A percentile compares a stretch with the other conserved stretches of the same genome.
Conservation (phyloP, 148 eudicot genomes). For the Rhododendron vialii region DNA sequence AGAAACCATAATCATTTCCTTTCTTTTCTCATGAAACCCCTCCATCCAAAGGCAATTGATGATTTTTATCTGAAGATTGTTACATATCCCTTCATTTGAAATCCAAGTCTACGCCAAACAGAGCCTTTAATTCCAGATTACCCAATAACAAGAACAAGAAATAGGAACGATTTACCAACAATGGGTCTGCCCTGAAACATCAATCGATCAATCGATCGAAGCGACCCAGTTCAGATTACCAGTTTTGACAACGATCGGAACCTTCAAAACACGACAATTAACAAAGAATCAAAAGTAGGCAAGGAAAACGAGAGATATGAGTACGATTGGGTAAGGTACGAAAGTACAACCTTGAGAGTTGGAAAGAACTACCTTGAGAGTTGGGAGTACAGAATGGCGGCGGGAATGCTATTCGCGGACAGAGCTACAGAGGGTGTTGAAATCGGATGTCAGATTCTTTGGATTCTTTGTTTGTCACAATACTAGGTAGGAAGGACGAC, state of each 20-base stretch:
- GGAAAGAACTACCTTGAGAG: background rate
- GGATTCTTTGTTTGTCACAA: conserved; percentile 4
- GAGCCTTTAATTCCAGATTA: background rate
- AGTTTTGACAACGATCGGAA: conserved; percentile 1
- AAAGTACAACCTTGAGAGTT: background rate
- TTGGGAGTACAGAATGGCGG: background rate
- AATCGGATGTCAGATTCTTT: conserved; percentile 26
- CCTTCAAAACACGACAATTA: background rate
- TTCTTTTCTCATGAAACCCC: too few species aligned
- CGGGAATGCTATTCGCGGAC: conserved; percentile 4
- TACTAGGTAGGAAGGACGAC: background rate
- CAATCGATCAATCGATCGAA: background rate
- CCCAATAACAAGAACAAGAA: background rate
- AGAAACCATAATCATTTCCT: background rate
- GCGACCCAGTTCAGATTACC: conserved; percentile 3
- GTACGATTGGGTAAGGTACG: background rate
- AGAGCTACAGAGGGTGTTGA: conserved; percentile 17
- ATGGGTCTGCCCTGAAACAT: background rate
- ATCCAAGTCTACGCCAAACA: background rate
- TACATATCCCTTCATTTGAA: background rate
- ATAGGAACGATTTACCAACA: background rate
- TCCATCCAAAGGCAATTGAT: too few species aligned
- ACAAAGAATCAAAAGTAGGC: background rate
- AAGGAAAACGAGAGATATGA: background rate
- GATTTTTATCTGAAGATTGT: background rate